Percentiles rank a stretch among this genome's conserved stretches.
phyloP scores from a whole-genome alignment of 192 early-diverging fungal genomes.

The Irineochytrium annulatum region DNA sequence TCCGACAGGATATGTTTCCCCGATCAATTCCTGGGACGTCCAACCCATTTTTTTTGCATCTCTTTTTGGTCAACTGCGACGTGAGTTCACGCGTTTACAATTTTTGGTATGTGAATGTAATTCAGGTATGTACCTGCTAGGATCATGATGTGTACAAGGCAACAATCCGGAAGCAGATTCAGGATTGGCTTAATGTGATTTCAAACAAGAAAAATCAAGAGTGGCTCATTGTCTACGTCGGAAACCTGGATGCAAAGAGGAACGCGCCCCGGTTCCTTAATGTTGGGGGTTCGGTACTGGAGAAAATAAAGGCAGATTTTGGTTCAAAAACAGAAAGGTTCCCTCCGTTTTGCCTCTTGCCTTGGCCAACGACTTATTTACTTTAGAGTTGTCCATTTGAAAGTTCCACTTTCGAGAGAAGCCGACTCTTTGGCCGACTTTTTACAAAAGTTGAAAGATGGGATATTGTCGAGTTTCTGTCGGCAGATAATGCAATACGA shows the following conservation, averaged over 20 bases:
- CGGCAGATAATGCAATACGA: conserved; percentile 78
- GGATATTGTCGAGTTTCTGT: conserved; percentile 67
- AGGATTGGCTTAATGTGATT: conserved; percentile 73
- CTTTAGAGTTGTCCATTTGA: conserved; percentile 9
- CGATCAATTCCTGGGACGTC: conserved; percentile 31
- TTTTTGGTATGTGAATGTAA: background rate
- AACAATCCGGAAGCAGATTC: conserved; percentile 61
- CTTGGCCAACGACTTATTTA: background rate
- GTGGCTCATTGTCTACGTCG: conserved; percentile 72
- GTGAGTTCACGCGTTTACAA: conserved; percentile 37
- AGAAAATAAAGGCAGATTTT: conserved; percentile 86
- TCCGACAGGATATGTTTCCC: conserved; percentile 45
- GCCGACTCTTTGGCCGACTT: conserved; percentile 68
- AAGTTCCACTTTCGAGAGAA: conserved; percentile 36
- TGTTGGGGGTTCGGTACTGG: conserved; percentile 53
- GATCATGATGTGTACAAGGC: conserved; percentile 74
- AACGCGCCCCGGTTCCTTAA: conserved; percentile 14
- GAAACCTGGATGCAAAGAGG: conserved; percentile 21
- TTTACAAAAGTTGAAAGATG: conserved; percentile 69
- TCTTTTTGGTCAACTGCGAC: conserved; percentile 77
- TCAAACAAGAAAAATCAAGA: conserved; percentile 71
- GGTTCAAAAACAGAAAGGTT: background rate
- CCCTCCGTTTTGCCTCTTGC: background rate
- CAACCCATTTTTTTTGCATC: conserved; percentile 65
- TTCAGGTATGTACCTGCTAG: conserved; percentile 30